Conservation (phyloP, 768 basidiomycete species). For the Kwoniella europaea region DNA sequence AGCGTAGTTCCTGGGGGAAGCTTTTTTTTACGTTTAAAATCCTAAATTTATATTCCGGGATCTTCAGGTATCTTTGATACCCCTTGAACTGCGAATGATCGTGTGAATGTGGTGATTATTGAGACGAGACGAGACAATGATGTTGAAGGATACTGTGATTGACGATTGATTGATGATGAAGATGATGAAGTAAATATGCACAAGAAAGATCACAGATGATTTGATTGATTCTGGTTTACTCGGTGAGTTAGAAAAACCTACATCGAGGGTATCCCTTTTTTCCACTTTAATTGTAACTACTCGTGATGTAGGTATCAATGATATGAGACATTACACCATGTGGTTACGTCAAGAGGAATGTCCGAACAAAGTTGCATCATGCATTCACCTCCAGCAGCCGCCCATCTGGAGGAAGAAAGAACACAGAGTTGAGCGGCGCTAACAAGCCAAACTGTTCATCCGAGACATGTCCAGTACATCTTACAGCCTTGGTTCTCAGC, state of each 20-base stretch:
- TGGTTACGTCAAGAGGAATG: conserved; percentile 5
- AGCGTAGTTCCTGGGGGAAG: conserved; percentile 10
- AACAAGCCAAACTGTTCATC: conserved; percentile 5
- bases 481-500: not conserved
- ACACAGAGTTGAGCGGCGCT: not conserved
- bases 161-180: no score
- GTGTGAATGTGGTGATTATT: not conserved
- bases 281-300: not conserved
- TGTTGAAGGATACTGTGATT: no score
- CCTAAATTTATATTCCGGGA: not conserved
- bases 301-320: not conserved
- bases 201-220: no score
- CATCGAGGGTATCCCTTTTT: not conserved
- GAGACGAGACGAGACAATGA: not conserved
- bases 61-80: not conserved
- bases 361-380: not conserved
- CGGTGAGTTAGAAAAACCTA: no score
- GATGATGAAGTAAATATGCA: no score
- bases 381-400: not conserved
- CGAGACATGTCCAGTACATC: conserved; percentile 3
- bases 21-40: not conserved
- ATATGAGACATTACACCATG: conserved; percentile 4
- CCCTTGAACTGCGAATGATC: conserved; percentile 1
- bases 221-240: no score
- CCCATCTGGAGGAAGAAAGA: not conserved